Conservation (phyloP, 164 flowering plant genomes). For the Liquidambar formosana region DNA sequence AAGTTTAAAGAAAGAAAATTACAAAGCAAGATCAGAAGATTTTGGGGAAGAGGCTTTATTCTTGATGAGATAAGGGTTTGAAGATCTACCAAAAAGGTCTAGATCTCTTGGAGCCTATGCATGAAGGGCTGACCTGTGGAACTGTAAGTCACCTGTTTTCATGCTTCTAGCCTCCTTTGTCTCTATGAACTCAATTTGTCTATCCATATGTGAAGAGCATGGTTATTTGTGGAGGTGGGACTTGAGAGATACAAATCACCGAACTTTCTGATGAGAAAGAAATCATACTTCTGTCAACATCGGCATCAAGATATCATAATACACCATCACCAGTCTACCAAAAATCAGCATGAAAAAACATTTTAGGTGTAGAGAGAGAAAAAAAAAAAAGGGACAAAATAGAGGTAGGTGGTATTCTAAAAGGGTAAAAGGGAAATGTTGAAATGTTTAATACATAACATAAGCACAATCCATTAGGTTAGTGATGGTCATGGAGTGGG, state of each 20-base stretch:
- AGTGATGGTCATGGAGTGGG: no score
- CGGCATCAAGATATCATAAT: constrained; percentile 33
- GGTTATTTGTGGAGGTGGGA: constrained; percentile 28
- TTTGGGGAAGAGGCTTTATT: background rate
- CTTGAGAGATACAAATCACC: constrained; percentile 67
- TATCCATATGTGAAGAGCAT: constrained; percentile 10
- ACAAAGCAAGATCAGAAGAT: background rate
- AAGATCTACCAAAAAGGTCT: constrained; percentile 45
- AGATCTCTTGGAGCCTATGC: constrained; percentile 48
- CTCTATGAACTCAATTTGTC: constrained; percentile 27
- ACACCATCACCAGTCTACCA: constrained; percentile 29
- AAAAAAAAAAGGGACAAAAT: no score
- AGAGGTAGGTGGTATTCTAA: no score
- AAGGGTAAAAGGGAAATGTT: no score
- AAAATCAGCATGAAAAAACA: no score
- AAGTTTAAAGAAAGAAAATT: no score
- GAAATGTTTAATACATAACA: no score
- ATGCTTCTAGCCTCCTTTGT: constrained; percentile 24
- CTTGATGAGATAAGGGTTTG: no score
- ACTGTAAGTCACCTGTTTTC: constrained; percentile 48
- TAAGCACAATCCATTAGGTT: no score
- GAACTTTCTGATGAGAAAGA: constrained; percentile 32
- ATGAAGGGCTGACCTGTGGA: constrained; percentile 64
- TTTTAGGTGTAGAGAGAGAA: no score
- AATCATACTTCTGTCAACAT: constrained; percentile 26